These are phyloP conservation scores for Farysia itapuensis DNA, from an alignment of 1,284 basidiomycete genomes.

Conservation along the genomic window DNA sequence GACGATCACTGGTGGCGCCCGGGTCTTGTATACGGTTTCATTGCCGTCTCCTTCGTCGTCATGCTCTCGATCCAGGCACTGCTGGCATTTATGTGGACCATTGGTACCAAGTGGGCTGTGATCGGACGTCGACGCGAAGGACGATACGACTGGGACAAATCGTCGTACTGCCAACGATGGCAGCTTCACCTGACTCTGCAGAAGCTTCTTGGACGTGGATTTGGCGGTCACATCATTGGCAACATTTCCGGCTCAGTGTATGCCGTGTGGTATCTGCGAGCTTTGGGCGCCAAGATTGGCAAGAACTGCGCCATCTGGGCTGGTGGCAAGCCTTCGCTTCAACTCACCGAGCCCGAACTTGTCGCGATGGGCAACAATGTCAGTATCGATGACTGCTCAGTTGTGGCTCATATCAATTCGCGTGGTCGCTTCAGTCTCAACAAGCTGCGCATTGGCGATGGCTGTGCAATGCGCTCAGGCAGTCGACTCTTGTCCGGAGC, in stretches of 20 bases:
- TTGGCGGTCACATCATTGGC: slow-evolving; percentile 56
- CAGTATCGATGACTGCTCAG: slow-evolving; percentile 57
- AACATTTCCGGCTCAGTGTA: slow-evolving; percentile 51
- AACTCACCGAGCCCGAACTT: slow-evolving; percentile 58
- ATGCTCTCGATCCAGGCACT: slow-evolving; percentile 49
- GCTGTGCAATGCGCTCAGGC: slow-evolving; percentile 56
- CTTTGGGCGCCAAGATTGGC: slow-evolving; percentile 55
- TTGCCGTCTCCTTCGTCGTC: slow-evolving; percentile 53
- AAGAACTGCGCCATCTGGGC: slow-evolving; percentile 58
- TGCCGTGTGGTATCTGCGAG: slow-evolving; percentile 57
- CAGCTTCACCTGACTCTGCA: slow-evolving; percentile 57
- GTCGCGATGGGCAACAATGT: slow-evolving; percentile 58
- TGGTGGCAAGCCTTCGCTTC: slow-evolving; percentile 57
- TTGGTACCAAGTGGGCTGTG: slow-evolving; percentile 56
- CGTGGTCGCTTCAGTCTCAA: slow-evolving; percentile 58
- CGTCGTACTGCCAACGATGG: slow-evolving; percentile 60
- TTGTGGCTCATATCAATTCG: slow-evolving; percentile 60
- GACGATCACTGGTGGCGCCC: slow-evolving; percentile 59
- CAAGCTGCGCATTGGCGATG: slow-evolving; percentile 57
- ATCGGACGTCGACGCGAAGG: slow-evolving; percentile 58
- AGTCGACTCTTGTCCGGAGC: slow-evolving; percentile 57
- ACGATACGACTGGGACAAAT: slow-evolving; percentile 60
- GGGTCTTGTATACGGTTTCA: slow-evolving; percentile 53
- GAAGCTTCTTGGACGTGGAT: slow-evolving; percentile 51
- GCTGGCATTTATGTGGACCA: slow-evolving; percentile 53